Percentiles rank a stretch among this genome's conserved stretches.
Conservation (phyloP, 2,329 filamentous ascomycete species). For the Claviceps sorghi region DNA sequence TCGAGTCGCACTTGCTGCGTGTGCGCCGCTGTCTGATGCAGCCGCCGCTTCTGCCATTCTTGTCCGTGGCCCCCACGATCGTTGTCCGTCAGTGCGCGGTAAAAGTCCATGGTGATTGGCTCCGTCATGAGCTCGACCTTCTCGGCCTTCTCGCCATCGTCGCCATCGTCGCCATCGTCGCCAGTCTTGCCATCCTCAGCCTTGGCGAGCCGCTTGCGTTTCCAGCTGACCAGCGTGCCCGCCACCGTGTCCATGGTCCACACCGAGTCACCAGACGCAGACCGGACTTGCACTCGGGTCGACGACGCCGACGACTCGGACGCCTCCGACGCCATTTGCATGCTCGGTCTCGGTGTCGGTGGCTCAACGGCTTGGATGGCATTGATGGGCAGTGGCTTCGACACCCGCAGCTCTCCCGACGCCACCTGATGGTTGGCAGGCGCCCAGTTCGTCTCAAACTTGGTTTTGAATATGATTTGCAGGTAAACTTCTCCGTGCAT, state of each 20-base stretch:
- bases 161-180: background rate
- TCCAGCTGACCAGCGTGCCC: constrained; percentile 29
- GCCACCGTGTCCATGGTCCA: constrained; percentile 30
- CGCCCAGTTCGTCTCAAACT: constrained; percentile 34
- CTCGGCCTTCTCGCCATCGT: background rate
- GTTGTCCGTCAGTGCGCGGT: constrained; percentile 53
- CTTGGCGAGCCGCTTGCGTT: constrained; percentile 14
- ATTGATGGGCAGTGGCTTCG: constrained; percentile 16
- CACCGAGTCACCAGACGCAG: constrained; percentile 18
- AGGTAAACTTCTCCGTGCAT: constrained; percentile 29
- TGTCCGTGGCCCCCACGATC: constrained; percentile 42
- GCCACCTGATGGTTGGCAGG: constrained; percentile 35
- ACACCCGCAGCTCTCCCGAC: constrained; percentile 31
- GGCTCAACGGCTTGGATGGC: constrained; percentile 8
- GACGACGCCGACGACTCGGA: constrained; percentile 1
- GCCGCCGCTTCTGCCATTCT: constrained; percentile 37
- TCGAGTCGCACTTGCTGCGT: constrained; percentile 21
- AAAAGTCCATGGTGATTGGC: constrained; percentile 38
- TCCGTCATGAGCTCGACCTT: constrained; percentile 27
- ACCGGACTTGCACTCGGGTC: constrained; percentile 18
- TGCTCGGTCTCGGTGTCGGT: constrained; percentile 11
- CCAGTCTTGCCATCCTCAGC: background rate
- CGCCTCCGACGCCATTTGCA: constrained; percentile 5
- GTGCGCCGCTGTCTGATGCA: constrained; percentile 32
- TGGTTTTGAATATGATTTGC: constrained; percentile 31